Conservation (phyloP, 768 basidiomycete species). For the Lentinus brumalis region DNA sequence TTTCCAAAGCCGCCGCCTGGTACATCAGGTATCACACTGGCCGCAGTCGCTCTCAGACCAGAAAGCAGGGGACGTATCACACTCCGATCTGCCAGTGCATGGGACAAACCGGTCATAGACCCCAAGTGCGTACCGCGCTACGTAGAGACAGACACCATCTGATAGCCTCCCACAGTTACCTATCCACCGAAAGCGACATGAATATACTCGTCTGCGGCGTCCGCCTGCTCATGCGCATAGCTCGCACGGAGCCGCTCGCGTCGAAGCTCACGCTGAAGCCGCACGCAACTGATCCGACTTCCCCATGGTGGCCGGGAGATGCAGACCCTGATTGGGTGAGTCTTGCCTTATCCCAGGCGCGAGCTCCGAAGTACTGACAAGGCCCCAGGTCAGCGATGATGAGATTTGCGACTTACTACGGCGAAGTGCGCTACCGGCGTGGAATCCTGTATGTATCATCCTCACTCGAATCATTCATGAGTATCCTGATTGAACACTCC, state of each 20-base stretch:
- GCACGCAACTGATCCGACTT: not conserved
- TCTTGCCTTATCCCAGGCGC: not conserved
- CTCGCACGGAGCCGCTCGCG: slow-evolving; percentile 15
- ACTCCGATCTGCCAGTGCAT: slow-evolving; percentile 22
- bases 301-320: slow-evolving; percentile 19
- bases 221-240: slow-evolving; percentile 10
- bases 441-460: slow-evolving; percentile 24
- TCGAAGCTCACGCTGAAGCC: slow-evolving; percentile 1
- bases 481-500: not conserved
- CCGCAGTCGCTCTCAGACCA: slow-evolving; percentile 9
- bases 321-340: slow-evolving; percentile 16
- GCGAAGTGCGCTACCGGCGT: not conserved
- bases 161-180: slow-evolving; percentile 9
- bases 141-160: not conserved
- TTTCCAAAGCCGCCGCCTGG: slow-evolving; percentile 4
- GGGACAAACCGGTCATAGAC: slow-evolving; percentile 31
- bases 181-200: slow-evolving; percentile 19
- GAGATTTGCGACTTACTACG: slow-evolving; percentile 9
- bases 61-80: slow-evolving; percentile 21
- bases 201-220: slow-evolving; percentile 6
- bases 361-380: not conserved
- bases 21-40: not conserved
- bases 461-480: not conserved
- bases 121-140: slow-evolving; percentile 8
- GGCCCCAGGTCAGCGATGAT: slow-evolving; percentile 12